phyloP scores from a whole-genome alignment of 1,284 basidiomycete species.

The Caloboletus firmus region DNA sequence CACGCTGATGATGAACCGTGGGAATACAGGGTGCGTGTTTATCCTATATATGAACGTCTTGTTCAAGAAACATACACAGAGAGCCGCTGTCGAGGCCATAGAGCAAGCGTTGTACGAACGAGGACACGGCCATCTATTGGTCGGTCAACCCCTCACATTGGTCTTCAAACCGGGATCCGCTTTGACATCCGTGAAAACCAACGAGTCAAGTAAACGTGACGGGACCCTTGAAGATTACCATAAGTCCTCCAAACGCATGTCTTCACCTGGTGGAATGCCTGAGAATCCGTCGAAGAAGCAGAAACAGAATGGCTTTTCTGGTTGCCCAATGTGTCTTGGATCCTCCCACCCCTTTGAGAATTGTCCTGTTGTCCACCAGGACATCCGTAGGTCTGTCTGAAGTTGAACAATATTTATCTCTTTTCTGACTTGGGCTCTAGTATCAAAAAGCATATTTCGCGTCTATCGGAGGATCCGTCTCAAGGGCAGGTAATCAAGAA shows the following conservation, averaged over 20 bases:
- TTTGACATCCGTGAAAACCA: not conserved
- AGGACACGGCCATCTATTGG: conserved; percentile 54
- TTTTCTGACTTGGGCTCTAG: conserved; percentile 33
- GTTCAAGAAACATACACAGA: conserved; percentile 38
- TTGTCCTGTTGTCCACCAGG: conserved; percentile 52
- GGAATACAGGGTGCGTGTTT: conserved; percentile 54
- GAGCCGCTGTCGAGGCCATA: conserved; percentile 62
- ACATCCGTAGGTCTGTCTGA: conserved; percentile 48
- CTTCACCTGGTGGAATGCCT: conserved; percentile 30
- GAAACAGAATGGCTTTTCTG: conserved; percentile 26
- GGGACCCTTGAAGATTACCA: not conserved
- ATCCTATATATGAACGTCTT: not conserved
- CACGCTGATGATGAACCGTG: conserved; percentile 62
- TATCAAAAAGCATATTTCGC: conserved; percentile 47
- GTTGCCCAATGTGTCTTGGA: conserved; percentile 49
- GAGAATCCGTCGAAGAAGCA: conserved; percentile 39
- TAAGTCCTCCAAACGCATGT: conserved; percentile 39
- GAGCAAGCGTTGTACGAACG: conserved; percentile 58
- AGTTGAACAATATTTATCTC: not conserved
- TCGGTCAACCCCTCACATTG: conserved; percentile 60
- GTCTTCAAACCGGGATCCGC: conserved; percentile 29
- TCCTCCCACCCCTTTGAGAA: conserved; percentile 48
- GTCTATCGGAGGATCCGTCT: conserved; percentile 45
- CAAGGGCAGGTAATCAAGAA: conserved; percentile 40
- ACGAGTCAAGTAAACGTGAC: conserved; percentile 1